Conservation (phyloP, 164 flowering plant genomes). For the Annona cherimola region DNA sequence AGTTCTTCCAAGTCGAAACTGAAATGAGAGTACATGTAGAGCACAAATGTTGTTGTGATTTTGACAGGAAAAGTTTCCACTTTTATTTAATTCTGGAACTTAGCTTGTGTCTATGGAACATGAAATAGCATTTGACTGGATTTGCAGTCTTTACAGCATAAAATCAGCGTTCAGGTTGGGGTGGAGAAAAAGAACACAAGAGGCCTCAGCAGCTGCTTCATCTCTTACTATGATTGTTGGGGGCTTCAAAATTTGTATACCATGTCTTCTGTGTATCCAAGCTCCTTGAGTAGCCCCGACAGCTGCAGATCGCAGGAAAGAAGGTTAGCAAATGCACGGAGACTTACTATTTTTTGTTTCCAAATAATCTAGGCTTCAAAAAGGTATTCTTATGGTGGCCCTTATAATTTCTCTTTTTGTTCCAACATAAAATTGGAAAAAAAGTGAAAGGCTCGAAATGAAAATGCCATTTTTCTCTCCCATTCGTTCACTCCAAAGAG, state of each 20-base stretch:
- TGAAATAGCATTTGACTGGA: not conserved
- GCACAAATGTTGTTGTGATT: not conserved
- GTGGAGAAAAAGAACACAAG: not conserved
- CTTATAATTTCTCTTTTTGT: too few relatives aligned
- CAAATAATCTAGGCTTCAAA: too few relatives aligned
- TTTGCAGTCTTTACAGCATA: not conserved
- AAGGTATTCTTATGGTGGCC: too few relatives aligned
- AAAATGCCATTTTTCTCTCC: too few relatives aligned
- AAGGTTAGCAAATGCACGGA: not conserved
- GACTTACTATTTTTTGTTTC: too few relatives aligned
- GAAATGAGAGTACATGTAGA: conserved; percentile 36
- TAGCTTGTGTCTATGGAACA: not conserved
- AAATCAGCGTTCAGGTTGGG: not conserved
- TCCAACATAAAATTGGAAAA: too few relatives aligned
- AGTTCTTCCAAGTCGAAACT: conserved; percentile 90
- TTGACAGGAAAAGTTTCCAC: not conserved
- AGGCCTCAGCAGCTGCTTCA: not conserved
- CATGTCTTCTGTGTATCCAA: conserved; percentile 85
- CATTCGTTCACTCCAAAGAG: too few relatives aligned
- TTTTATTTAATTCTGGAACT: not conserved
- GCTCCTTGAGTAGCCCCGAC: conserved; percentile 76
- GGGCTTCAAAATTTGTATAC: conserved; percentile 79
- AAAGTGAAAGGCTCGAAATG: too few relatives aligned
- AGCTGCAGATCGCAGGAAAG: conserved; percentile 37
- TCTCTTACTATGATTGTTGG: not conserved